These are phyloP conservation scores for Wickerhamomyces hampshirensis DNA, from an alignment of 805 yeast genomes.

Conservation along the genomic window DNA sequence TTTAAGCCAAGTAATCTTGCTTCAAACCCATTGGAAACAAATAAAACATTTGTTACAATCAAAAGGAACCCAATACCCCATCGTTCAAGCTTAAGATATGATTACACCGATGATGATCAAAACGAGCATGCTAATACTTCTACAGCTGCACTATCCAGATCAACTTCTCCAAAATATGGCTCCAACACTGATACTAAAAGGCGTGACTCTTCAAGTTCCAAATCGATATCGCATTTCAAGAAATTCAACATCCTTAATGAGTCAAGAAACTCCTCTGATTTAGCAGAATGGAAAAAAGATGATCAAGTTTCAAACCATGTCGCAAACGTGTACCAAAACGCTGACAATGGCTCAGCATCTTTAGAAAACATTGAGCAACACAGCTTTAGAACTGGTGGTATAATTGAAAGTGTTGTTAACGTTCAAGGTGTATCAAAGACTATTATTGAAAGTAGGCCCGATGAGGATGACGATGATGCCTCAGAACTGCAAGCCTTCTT, in stretches of 20 bases:
- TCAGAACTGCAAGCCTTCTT: constrained; percentile 6
- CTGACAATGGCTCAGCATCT: background rate
- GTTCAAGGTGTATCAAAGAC: constrained; percentile 83
- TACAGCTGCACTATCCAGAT: constrained; percentile 6
- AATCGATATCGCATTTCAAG: constrained; percentile 16
- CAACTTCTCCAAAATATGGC: constrained; percentile 22
- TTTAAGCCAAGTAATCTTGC: constrained; percentile 51
- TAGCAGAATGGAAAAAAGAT: constrained; percentile 9
- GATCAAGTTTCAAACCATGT: background rate
- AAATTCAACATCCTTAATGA: constrained; percentile 12
- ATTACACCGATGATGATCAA: constrained; percentile 14
- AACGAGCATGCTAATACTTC: background rate
- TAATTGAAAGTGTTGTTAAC: constrained; percentile 77
- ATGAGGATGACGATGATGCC: constrained; percentile 17
- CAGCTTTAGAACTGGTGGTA: constrained; percentile 34
- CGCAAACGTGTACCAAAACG: background rate
- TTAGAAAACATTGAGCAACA: constrained; percentile 16
- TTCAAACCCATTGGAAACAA: constrained; percentile 62
- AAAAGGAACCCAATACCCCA: constrained; percentile 46
- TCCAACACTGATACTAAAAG: constrained; percentile 7
- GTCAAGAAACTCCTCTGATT: constrained; percentile 15
- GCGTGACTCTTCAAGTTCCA: background rate
- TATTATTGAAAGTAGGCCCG: constrained; percentile 65
- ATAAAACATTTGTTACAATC: constrained; percentile 61
- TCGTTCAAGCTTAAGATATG: constrained; percentile 13